Conservation (phyloP, 1,284 basidiomycete species). For the Phellopilus nigrolimitatus region DNA sequence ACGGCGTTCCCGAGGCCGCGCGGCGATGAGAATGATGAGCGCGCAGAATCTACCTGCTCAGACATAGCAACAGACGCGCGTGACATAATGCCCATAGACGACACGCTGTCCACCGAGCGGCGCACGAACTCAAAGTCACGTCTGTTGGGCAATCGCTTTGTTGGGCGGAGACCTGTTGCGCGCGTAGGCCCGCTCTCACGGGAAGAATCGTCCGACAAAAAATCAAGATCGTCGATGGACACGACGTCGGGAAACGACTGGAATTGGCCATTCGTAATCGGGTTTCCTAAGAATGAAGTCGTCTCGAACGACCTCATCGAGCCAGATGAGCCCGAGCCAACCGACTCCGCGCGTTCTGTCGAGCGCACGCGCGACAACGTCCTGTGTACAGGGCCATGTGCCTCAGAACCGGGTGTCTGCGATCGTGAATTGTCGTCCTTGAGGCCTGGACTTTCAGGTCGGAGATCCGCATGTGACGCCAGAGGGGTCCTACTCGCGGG, state of each 20-base stretch:
- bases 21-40: conserved; percentile 36
- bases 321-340: conserved; percentile 17
- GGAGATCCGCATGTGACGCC: conserved; percentile 8
- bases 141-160: conserved; percentile 59
- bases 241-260: conserved; percentile 50
- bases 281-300: conserved; percentile 11
- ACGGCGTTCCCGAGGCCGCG: conserved; percentile 49
- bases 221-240: conserved; percentile 70
- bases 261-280: conserved; percentile 6
- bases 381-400: conserved; percentile 20
- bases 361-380: conserved; percentile 17
- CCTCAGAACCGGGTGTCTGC: conserved; percentile 18
- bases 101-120: conserved; percentile 61
- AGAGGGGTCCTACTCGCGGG: conserved; percentile 23
- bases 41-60: conserved; percentile 36
- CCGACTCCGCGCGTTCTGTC: conserved; percentile 10
- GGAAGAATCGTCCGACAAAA: conserved; percentile 64
- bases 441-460: conserved; percentile 9
- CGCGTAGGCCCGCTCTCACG: conserved; percentile 31
- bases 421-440: conserved; percentile 6
- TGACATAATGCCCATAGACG: conserved; percentile 67
- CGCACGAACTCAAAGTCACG: conserved; percentile 75
- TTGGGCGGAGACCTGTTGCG: conserved; percentile 52
- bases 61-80: conserved; percentile 47
- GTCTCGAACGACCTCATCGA: conserved; percentile 16